Evolutionary conservation across 345 rosid species (phyloP).

Genomic region (Garcia nutans): DNA sequence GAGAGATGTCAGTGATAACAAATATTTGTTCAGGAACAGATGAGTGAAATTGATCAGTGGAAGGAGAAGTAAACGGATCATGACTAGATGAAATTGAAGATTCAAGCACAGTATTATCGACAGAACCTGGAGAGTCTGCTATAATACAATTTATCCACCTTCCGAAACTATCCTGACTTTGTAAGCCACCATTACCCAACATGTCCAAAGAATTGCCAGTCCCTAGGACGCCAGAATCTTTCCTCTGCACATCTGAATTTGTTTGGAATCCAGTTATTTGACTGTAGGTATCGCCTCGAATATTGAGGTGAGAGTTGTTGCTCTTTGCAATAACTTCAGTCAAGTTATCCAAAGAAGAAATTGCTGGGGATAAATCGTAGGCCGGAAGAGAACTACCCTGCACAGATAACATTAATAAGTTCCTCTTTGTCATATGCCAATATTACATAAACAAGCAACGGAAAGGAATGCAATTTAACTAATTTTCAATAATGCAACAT

Average conservation of each 20-base stretch:
- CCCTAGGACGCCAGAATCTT: conserved; percentile 29
- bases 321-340: conserved; percentile 29
- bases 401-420: conserved; percentile 27
- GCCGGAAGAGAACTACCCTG: conserved; percentile 39
- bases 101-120: conserved; percentile 44
- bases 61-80: conserved; percentile 44
- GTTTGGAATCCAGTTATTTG: conserved; percentile 30
- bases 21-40: conserved; percentile 54
- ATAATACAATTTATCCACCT: conserved; percentile 67
- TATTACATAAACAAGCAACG: background rate
- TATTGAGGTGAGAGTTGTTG: conserved; percentile 25
- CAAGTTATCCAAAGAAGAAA: conserved; percentile 24
- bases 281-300: conserved; percentile 31
- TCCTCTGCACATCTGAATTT: conserved; percentile 38
- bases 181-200: conserved; percentile 51
- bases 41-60: conserved; percentile 34
- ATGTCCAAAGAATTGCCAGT: conserved; percentile 43
- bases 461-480: background rate
- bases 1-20: conserved; percentile 75
- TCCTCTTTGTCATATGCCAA: conserved; percentile 2
- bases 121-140: conserved; percentile 48
- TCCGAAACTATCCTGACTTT: conserved; percentile 85
- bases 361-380: conserved; percentile 27
- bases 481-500: background rate
- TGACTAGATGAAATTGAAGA: conserved; percentile 45